phyloP scores from a whole-genome alignment of 2,329 filamentous ascomycete species.

The Aspergillus sp. region DNA sequence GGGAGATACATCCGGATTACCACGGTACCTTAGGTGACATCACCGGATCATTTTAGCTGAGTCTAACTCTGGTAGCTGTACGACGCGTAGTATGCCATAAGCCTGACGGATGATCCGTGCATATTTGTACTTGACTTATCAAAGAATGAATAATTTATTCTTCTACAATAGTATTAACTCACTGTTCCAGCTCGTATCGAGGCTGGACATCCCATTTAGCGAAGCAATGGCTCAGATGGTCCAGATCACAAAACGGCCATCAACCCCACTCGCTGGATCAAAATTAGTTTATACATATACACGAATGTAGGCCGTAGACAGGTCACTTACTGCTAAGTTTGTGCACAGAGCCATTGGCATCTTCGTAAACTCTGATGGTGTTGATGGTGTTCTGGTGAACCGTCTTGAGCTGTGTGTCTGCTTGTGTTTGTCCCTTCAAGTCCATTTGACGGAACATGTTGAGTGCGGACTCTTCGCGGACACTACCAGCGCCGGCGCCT shows the following conservation, averaged over 20 bases:
- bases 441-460: conserved; percentile 99
- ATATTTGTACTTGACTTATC: too few relatives aligned
- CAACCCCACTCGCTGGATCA: conserved; percentile 70
- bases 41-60: not conserved
- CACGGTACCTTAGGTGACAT: not conserved
- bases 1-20: not conserved
- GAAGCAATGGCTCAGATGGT: conserved; percentile 48
- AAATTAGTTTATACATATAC: conserved; percentile 19
- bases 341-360: conserved; percentile 61
- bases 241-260: conserved; percentile 81
- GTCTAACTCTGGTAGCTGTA: too few relatives aligned
- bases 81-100: not conserved
- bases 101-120: not conserved
- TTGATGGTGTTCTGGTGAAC: conserved; percentile 96
- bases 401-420: conserved; percentile 92
- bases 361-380: conserved; percentile 75
- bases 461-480: conserved; percentile 84
- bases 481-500: conserved; percentile 57
- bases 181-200: not conserved
- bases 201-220: not conserved
- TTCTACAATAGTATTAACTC: not conserved
- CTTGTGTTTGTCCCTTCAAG: conserved; percentile 85
- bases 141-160: not conserved
- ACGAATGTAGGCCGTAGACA: not conserved
- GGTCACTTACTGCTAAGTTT: conserved; percentile 79